Evolutionary conservation across 495 filamentous ascomycete species (phyloP), one percentile per base, ranked within the genome.

Genomic region (Gamarada debralockiae): DNA sequence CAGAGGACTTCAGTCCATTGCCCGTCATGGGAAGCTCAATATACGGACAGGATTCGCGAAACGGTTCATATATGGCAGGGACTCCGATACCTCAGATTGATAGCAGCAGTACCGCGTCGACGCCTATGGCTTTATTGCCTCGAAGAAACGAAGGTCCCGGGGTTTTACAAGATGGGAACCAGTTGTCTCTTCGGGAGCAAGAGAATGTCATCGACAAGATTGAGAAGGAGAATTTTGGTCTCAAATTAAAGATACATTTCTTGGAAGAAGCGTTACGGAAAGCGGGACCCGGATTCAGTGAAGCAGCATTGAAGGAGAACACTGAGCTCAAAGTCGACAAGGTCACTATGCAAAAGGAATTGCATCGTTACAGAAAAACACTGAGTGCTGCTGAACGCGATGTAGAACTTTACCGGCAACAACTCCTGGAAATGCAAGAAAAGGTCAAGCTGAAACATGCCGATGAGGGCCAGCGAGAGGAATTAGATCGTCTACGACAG

Each of bases 161-260:
- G 2, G 78, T 85, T 2, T 67, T 96, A 24, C 79, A 86, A 34
- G 80, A 85, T 56, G 91, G 90, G n/a, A 95, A 96, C 57, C 80
- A 90, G 59, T 77, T 95, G 61, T 92, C 92, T 3, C 71, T 98
- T 44, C 83, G 91, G 40, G 93, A 98, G 62, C 93, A 98, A 68
- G 95, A 97, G 62, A 87, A 89, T 57, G 88, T 93, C 51, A 92
- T 98, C 60, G 90, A 96, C 67, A 87, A 86, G 62, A 90, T 97
- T 55, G 90, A 97, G 66, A 98, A 97, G 71, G 86, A 90, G 56
- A 90, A 90, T 54, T 90, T 90, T 55, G 81, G 81, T 8, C 70
- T 90, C 24, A 90, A 90, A 62, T 74, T 90, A 50, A 90, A 89
- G 67, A 89, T 89, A 43, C 85, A 90, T 64, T 89, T 89, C 62